Base-by-base conservation (phyloP, 306 rosid species). In the Cicer arietinum region DNA sequence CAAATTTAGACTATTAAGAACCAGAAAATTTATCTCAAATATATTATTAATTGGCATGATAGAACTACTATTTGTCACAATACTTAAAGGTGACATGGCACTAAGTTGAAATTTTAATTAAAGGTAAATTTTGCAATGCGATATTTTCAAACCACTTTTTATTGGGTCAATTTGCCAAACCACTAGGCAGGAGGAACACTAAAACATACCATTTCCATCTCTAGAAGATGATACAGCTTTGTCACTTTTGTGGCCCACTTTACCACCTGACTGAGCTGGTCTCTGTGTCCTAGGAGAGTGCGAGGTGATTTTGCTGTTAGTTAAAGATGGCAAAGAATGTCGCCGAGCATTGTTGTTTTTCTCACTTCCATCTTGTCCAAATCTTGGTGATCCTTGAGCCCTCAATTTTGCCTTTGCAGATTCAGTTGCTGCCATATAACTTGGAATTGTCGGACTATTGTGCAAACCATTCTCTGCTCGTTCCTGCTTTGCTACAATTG, bases 361-460 rank as follows among this genome's bases (percentile, higher is more conserved):
- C 81, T 92, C 99, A 7, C 40, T 80, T 39, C 68, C 84, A 0
- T 92, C 99, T 77, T 82, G 92, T 84, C 79, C 96, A 60, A 89
- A 18, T 85, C 89, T 88, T 5, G 99, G 97, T 63, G 99, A 92
- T 81, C 97, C 97, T 83, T 95, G 98, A 40, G 88, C 88, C 87
- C 96, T 92, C 80, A 95, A 84, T 90, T 95, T 95, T 61, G 99
- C 99, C 89, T 84, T 95, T 20, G 97, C 99, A 73, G 99, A 95
- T 88, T 86, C 90, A 79, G 99, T 95, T 75, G 96, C 99, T 57
- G 92, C 92, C 99, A 95, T 95, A 80, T 95, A 95, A 82, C 99
- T 95, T 7, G 97, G 99, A 70, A 95, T 8, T 14, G 85, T 82
- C 62, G 97, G 97, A 86, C 91, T 87, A 77, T 65, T 86, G 82